Conservation (phyloP, 148 eudicot genomes). For the Cornus suecica region DNA sequence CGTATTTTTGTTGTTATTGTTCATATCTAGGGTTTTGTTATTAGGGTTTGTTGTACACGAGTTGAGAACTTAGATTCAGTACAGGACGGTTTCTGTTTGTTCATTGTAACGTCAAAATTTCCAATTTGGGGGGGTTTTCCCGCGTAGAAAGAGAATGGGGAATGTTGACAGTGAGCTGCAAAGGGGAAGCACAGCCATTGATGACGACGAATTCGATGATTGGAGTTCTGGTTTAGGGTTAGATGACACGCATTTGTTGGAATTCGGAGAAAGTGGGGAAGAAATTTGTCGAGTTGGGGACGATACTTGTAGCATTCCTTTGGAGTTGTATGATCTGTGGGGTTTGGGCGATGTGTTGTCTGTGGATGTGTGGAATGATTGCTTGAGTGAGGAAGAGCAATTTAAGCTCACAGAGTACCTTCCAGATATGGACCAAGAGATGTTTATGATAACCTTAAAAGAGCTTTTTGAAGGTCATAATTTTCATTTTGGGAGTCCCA, state of each 20-base stretch:
- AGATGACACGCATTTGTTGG: conserved; percentile 72
- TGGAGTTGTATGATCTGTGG: conserved; percentile 67
- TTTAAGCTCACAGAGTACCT: conserved; percentile 56
- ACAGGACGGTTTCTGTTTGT: background rate
- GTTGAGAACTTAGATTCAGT: background rate
- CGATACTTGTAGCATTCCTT: conserved; percentile 71
- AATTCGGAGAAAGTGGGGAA: conserved; percentile 65
- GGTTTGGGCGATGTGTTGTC: conserved; percentile 55
- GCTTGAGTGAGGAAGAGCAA: conserved; percentile 68
- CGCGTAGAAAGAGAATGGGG: conserved; percentile 63
- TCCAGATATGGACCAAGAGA: conserved; percentile 81
- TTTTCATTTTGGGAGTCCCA: conserved; percentile 69
- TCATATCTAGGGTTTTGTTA: conserved; percentile 20
- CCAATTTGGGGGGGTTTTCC: conserved; percentile 50
- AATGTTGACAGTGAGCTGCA: conserved; percentile 55
- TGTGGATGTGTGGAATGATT: conserved; percentile 81
- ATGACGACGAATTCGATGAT: conserved; percentile 76
- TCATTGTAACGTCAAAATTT: conserved; percentile 52
- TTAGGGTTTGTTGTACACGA: background rate
- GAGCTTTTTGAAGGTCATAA: conserved; percentile 69
- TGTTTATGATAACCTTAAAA: conserved; percentile 59
- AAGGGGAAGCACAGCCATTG: conserved; percentile 26
- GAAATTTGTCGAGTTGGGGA: conserved; percentile 82
- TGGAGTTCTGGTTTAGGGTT: conserved; percentile 87
- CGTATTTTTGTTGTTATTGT: background rate